These are phyloP conservation scores for Colletotrichum cordylinicola DNA, from an alignment of 2,329 filamentous ascomycete genomes.

Conservation along the genomic window DNA sequence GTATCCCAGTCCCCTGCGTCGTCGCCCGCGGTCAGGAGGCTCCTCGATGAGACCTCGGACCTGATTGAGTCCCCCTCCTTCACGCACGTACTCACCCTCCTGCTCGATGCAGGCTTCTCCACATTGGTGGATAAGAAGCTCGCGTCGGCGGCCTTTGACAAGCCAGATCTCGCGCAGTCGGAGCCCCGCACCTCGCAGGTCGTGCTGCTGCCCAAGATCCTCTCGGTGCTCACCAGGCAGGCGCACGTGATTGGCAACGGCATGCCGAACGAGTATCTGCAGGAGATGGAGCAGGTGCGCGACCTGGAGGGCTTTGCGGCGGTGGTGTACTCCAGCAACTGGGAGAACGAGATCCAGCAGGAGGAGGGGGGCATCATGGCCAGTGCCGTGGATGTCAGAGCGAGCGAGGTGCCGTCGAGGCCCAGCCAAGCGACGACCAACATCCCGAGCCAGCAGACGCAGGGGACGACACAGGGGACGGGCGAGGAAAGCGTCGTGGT, in stretches of 20 bases:
- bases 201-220: constrained; percentile 79
- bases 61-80: constrained; percentile 94
- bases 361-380: constrained; percentile 43
- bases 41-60: constrained; percentile 95
- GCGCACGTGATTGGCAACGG: constrained; percentile 88
- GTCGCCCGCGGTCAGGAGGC: constrained; percentile 72
- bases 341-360: constrained; percentile 68
- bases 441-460: constrained; percentile 21
- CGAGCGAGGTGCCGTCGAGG: constrained; percentile 25
- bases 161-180: constrained; percentile 36
- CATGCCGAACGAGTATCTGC: constrained; percentile 72
- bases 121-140: constrained; percentile 84
- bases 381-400: constrained; percentile 39
- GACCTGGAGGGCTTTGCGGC: constrained; percentile 86
- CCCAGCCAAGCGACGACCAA: constrained; percentile 19
- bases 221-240: constrained; percentile 90
- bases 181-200: constrained; percentile 57
- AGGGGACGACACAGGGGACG: constrained; percentile 27
- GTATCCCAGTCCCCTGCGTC: constrained; percentile 47
- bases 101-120: constrained; percentile 88
- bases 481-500: constrained; percentile 60
- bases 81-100: constrained; percentile 80
- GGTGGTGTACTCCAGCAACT: constrained; percentile 88
- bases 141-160: constrained; percentile 78
- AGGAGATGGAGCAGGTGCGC: constrained; percentile 76